Evolutionary conservation across 1,284 basidiomycete genomes (phyloP).

Genomic region (Cryptococcus sp.): DNA sequence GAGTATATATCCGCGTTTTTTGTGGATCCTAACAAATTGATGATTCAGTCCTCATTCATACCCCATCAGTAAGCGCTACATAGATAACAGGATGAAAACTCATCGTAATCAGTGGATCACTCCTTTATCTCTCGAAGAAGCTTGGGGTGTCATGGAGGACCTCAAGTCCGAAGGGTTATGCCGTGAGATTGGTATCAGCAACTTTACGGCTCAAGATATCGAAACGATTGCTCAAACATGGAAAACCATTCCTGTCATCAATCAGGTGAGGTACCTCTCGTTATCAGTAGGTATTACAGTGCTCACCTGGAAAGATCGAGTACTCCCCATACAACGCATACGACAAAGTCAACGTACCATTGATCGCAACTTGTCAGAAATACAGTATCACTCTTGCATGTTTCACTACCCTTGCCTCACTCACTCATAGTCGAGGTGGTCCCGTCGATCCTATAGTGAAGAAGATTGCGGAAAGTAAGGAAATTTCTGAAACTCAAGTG

Average conservation of each 20-base stretch:
- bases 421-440: background rate
- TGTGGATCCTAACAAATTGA: background rate
- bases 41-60: conserved; percentile 3
- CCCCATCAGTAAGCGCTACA: background rate
- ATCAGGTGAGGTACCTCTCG: conserved; percentile 5
- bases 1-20: background rate
- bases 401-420: background rate
- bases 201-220: conserved; percentile 53
- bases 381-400: background rate
- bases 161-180: conserved; percentile 60
- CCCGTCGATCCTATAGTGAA: background rate
- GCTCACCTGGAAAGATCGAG: background rate
- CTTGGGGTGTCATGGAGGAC: conserved; percentile 66
- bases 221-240: background rate
- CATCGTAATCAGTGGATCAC: background rate
- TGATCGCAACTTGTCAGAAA: background rate
- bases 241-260: conserved; percentile 2
- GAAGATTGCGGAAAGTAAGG: background rate
- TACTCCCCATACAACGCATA: background rate
- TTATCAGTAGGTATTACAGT: background rate
- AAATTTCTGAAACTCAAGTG: background rate
- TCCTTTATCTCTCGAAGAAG: conserved; percentile 5
- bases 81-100: background rate
- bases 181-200: conserved; percentile 74
- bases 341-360: background rate